Conservation (phyloP, 192 early-diverging fungal genomes). For the Polychytrium aggregatum region DNA sequence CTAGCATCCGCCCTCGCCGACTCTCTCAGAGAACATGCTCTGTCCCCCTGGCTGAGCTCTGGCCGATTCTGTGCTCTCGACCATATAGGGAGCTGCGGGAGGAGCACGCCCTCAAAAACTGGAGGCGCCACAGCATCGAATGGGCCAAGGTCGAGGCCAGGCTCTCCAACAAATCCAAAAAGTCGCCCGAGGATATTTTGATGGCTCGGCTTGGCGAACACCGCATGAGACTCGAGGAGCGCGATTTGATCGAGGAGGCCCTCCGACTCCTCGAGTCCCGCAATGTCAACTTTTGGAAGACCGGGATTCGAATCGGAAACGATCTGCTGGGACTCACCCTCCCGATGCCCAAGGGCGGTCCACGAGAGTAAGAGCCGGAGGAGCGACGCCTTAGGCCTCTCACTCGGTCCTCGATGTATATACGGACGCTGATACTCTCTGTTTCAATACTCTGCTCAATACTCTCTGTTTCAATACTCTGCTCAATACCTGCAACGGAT, state of each 20-base stretch:
- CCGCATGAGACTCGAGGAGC: slow-evolving; percentile 29
- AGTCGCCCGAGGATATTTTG: slow-evolving; percentile 19
- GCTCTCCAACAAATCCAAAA: slow-evolving; percentile 15
- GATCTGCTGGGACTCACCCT: slow-evolving; percentile 38
- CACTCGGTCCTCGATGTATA: background rate
- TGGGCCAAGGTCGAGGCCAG: slow-evolving; percentile 18
- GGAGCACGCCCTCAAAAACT: slow-evolving; percentile 27
- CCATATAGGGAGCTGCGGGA: slow-evolving; percentile 24
- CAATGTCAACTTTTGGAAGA: slow-evolving; percentile 39
- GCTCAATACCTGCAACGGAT: background rate
- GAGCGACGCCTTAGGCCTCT: background rate
- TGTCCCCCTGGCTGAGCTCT: no score
- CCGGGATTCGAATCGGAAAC: slow-evolving; percentile 33
- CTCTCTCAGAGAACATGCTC: no score
- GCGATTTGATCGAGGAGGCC: slow-evolving; percentile 35
- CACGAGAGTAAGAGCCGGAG: slow-evolving; percentile 18
- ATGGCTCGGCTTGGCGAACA: slow-evolving; percentile 34
- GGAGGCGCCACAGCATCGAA: slow-evolving; percentile 27
- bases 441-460: background rate
- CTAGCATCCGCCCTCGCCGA: no score
- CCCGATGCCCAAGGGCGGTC: slow-evolving; percentile 31
- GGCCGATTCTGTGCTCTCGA: background rate
- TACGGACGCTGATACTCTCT: background rate
- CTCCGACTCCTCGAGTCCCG: slow-evolving; percentile 28
- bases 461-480: background rate